Percentiles rank a stretch among this genome's conserved stretches.
Evolutionary conservation across 2,329 filamentous ascomycete species (phyloP).

Genomic region (Tolypocladium ophioglossoides): DNA sequence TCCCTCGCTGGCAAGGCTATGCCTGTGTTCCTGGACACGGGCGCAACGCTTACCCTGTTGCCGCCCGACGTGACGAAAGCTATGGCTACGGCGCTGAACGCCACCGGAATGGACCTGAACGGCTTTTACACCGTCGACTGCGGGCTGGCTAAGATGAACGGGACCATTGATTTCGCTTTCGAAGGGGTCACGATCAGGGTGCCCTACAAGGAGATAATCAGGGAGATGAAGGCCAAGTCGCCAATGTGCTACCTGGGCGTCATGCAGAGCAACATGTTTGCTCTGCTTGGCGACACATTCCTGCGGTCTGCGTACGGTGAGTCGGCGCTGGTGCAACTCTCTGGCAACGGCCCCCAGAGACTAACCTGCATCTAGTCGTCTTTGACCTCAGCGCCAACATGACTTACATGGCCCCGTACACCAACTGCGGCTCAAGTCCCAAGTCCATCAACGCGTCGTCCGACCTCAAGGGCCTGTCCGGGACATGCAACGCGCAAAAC

Average conservation of each 20-base stretch:
- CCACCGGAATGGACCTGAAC: conserved; percentile 22
- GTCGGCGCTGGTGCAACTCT: conserved; percentile 2
- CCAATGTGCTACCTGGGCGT: conserved; percentile 39
- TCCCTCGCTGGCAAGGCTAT: conserved; percentile 26
- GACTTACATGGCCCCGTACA: conserved; percentile 39
- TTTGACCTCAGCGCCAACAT: conserved; percentile 39
- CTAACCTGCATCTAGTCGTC: conserved; percentile 23
- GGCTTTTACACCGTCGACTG: conserved; percentile 39
- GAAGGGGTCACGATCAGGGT: conserved; percentile 35
- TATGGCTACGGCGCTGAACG: conserved; percentile 40
- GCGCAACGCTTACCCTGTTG: conserved; percentile 57
- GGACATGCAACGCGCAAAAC: conserved; percentile 6
- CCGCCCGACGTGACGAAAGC: conserved; percentile 42
- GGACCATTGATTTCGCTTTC: conserved; percentile 39
- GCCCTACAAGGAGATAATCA: conserved; percentile 37
- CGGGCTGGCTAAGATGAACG: conserved; percentile 24
- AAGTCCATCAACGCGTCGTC: conserved; percentile 7
- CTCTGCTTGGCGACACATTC: conserved; percentile 43
- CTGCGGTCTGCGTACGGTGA: conserved; percentile 40
- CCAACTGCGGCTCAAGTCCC: conserved; percentile 31
- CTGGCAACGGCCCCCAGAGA: background rate
- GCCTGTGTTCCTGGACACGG: conserved; percentile 60
- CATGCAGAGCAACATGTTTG: conserved; percentile 33
- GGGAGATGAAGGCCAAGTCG: conserved; percentile 9
- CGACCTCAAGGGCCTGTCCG: conserved; percentile 6